phyloP scores from a whole-genome alignment of 2,329 filamentous ascomycete genomes.

The Penicillium decumbens region DNA sequence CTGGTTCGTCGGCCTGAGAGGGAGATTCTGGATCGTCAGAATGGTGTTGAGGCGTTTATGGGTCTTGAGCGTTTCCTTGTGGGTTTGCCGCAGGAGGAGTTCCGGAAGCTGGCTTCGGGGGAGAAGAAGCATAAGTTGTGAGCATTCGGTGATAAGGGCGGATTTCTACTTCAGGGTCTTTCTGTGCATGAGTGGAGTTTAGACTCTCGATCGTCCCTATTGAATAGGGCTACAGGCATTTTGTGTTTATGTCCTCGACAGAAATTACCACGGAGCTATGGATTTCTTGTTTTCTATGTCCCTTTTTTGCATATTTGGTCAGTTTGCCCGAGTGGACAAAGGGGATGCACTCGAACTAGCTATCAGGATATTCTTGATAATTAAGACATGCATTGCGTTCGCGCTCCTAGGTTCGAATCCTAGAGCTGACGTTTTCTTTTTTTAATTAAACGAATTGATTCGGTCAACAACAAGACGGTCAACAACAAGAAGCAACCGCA shows the following conservation, averaged over 20 bases:
- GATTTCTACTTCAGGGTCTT: neutral
- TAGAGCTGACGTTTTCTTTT: too few species aligned
- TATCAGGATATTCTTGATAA: too few species aligned
- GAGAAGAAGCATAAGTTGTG: conserved; percentile 94
- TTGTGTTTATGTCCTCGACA: neutral
- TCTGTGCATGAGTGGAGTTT: neutral
- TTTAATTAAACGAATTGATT: too few species aligned
- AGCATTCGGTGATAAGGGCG: neutral
- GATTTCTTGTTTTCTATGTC: neutral
- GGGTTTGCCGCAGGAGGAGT: conserved; percentile 83
- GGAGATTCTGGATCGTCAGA: conserved; percentile 69
- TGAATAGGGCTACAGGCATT: neutral
- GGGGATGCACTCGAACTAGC: too few species aligned
- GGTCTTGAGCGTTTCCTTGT: conserved; percentile 75
- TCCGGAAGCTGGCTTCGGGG: conserved; percentile 74
- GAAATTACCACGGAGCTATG: neutral
- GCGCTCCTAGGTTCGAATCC: too few species aligned
- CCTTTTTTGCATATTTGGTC: too few species aligned
- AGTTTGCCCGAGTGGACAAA: too few species aligned
- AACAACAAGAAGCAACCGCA: too few species aligned
- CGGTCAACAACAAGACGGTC: too few species aligned
- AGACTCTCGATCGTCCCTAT: neutral
- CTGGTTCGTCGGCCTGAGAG: conserved; percentile 70
- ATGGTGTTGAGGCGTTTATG: conserved; percentile 77
- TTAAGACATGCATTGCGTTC: too few species aligned